These are phyloP conservation scores for Diddensiella santjacobensis DNA, from an alignment of 805 yeast genomes.

Conservation along the genomic window DNA sequence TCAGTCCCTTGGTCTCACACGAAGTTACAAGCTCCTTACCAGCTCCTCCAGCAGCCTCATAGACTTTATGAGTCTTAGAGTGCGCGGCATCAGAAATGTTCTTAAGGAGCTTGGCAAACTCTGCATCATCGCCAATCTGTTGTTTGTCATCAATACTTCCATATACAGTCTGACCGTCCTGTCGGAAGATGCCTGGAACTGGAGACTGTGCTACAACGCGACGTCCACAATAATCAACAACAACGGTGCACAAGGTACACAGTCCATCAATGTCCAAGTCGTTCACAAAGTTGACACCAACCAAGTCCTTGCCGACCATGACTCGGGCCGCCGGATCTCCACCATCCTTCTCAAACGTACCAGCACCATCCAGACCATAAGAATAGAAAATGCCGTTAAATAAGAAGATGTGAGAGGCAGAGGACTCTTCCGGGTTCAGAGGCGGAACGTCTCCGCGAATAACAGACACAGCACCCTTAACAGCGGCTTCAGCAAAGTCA, in stretches of 20 bases:
- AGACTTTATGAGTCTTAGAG: slow-evolving; percentile 62
- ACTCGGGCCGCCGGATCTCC: slow-evolving; percentile 85
- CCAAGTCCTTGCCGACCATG: slow-evolving; percentile 73
- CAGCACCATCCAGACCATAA: slow-evolving; percentile 65
- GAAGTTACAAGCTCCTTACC: slow-evolving; percentile 58
- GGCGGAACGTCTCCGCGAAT: slow-evolving; percentile 70
- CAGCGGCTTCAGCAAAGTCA: slow-evolving; percentile 74
- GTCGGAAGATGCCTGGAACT: slow-evolving; percentile 81
- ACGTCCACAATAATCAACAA: slow-evolving; percentile 86
- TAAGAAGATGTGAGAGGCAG: slow-evolving; percentile 61
- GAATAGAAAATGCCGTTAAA: slow-evolving; percentile 87
- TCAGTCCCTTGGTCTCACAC: slow-evolving; percentile 77
- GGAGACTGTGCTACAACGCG: slow-evolving; percentile 91
- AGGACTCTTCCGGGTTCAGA: slow-evolving; percentile 72
- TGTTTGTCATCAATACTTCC: slow-evolving; percentile 66
- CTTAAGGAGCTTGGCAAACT: slow-evolving; percentile 53
- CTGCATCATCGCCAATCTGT: slow-evolving; percentile 46
- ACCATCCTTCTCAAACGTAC: slow-evolving; percentile 61
- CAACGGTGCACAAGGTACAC: slow-evolving; percentile 71
- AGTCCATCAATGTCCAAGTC: slow-evolving; percentile 60
- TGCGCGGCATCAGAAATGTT: slow-evolving; percentile 73
- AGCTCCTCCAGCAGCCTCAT: slow-evolving; percentile 43
- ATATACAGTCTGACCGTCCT: slow-evolving; percentile 58
- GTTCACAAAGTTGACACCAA: slow-evolving; percentile 65
- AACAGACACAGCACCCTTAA: slow-evolving; percentile 74